Percentiles rank a stretch among this genome's conserved stretches.
These are phyloP conservation scores for Moesziomyces globuligerus DNA, from an alignment of 1,284 basidiomycete genomes.

Conservation along the genomic window DNA sequence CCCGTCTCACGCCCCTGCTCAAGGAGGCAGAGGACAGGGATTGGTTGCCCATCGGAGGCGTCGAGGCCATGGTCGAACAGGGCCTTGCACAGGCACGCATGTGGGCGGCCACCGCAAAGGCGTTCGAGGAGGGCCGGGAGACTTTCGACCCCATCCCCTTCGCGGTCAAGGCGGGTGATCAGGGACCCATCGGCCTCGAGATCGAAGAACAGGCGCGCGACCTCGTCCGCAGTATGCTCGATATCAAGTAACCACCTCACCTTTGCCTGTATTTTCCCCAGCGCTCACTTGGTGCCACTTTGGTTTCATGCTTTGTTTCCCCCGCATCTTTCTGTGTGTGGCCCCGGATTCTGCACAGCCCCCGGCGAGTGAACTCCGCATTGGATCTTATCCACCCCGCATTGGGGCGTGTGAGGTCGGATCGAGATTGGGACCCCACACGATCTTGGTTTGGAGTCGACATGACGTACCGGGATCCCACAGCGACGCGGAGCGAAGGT, in stretches of 20 bases:
- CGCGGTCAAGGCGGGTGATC: slow-evolving; percentile 39
- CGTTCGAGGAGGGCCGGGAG: slow-evolving; percentile 23
- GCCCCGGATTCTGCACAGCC: too few species aligned
- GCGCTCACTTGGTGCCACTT: too few species aligned
- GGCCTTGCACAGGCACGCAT: slow-evolving; percentile 66
- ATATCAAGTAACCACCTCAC: slow-evolving; percentile 35
- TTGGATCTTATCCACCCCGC: too few species aligned
- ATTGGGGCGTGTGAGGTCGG: too few species aligned
- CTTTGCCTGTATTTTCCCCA: too few species aligned
- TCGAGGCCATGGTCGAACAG: slow-evolving; percentile 68
- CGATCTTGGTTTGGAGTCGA: too few species aligned
- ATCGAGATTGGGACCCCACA: too few species aligned
- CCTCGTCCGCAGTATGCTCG: slow-evolving; percentile 32
- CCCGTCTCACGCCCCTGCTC: slow-evolving; percentile 64
- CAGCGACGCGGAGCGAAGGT: too few species aligned
- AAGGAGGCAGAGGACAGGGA: slow-evolving; percentile 47
- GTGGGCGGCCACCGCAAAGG: slow-evolving; percentile 52
- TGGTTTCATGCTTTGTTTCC: too few species aligned
- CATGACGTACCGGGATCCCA: too few species aligned
- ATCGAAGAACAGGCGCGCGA: slow-evolving; percentile 41
- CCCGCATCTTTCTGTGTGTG: too few species aligned
- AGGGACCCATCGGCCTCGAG: slow-evolving; percentile 40
- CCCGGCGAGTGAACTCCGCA: too few species aligned
- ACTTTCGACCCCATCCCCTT: slow-evolving; percentile 38
- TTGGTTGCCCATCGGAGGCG: slow-evolving; percentile 62